Evolutionary conservation across 2,329 filamentous ascomycete species (phyloP).

Genomic region (Xylariales sp.): DNA sequence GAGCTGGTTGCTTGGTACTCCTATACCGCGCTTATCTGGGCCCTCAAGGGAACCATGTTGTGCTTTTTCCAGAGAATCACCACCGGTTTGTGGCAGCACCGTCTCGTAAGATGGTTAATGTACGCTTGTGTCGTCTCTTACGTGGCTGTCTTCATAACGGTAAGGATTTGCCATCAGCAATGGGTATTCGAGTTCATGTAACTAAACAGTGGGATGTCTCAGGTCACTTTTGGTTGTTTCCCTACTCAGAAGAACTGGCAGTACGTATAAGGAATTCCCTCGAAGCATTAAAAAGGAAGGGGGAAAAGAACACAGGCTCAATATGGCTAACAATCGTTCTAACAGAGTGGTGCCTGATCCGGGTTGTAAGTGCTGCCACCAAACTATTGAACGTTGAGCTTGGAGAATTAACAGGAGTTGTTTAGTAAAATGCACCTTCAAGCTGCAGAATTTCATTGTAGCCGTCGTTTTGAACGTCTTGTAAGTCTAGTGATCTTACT

Average conservation of each 20-base stretch:
- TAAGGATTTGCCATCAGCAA: not conserved
- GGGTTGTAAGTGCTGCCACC: too few species aligned
- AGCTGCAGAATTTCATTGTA: slow-evolving; percentile 23
- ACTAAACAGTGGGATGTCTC: not conserved
- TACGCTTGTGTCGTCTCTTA: slow-evolving; percentile 21
- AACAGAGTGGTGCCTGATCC: slow-evolving; percentile 3
- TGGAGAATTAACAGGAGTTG: too few species aligned
- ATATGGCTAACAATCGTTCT: slow-evolving; percentile 4
- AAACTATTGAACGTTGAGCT: too few species aligned
- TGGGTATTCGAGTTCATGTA: not conserved
- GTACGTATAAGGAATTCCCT: not conserved
- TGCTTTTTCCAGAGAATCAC: slow-evolving; percentile 27
- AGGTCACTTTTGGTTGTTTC: slow-evolving; percentile 22
- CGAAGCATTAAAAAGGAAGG: too few species aligned
- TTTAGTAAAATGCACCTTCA: slow-evolving; percentile 23
- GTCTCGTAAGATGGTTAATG: slow-evolving; percentile 18
- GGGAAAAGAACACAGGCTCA: too few species aligned
- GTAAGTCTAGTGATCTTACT: not conserved
- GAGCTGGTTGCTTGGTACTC: slow-evolving; percentile 5
- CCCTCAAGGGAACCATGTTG: slow-evolving; percentile 22
- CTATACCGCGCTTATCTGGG: slow-evolving; percentile 15
- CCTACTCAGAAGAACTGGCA: slow-evolving; percentile 17
- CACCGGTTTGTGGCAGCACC: slow-evolving; percentile 23
- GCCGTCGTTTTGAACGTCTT: slow-evolving; percentile 23
- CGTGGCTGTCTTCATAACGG: slow-evolving; percentile 24